Percentiles rank a stretch among this genome's conserved stretches.
Evolutionary conservation across 257 asterid species (phyloP).

Genomic region (Primulina eburnea): DNA sequence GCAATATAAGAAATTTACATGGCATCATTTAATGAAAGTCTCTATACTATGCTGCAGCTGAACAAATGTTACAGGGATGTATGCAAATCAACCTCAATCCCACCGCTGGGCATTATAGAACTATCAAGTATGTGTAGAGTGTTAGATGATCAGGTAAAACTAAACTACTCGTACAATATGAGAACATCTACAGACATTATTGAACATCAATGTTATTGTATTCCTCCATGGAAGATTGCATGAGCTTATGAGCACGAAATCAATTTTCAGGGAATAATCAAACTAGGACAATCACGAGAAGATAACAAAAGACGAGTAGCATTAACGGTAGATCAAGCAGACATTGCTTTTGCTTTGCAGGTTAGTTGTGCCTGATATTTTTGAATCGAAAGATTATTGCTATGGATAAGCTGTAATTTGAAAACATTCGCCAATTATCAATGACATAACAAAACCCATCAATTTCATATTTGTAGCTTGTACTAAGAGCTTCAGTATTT

Average conservation of each 20-base stretch:
- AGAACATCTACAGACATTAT: background rate
- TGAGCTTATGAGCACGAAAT: constrained; percentile 10
- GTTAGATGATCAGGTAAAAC: constrained; percentile 84
- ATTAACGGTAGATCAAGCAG: constrained; percentile 67
- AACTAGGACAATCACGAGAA: constrained; percentile 77
- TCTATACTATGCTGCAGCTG: constrained; percentile 49
- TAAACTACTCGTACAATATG: constrained; percentile 1
- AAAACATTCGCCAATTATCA: background rate
- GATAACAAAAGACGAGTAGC: constrained; percentile 75
- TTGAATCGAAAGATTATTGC: background rate
- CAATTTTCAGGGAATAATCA: constrained; percentile 78
- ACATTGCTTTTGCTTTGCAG: constrained; percentile 84
- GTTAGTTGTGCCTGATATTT: constrained; percentile 26
- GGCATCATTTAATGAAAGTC: constrained; percentile 11
- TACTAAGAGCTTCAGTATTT: background rate
- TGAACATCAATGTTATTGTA: constrained; percentile 3
- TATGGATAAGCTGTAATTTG: background rate
- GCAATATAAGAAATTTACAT: background rate
- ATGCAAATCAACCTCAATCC: constrained; percentile 79
- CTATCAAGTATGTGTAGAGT: constrained; percentile 87
- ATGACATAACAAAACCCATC: background rate
- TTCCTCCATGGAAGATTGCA: constrained; percentile 14
- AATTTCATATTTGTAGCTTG: background rate
- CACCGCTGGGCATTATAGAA: constrained; percentile 72
- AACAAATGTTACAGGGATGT: constrained; percentile 63